These are phyloP conservation scores for Fusarium cyanostomum DNA, from an alignment of 2,329 filamentous ascomycete species.

Conservation along the genomic window DNA sequence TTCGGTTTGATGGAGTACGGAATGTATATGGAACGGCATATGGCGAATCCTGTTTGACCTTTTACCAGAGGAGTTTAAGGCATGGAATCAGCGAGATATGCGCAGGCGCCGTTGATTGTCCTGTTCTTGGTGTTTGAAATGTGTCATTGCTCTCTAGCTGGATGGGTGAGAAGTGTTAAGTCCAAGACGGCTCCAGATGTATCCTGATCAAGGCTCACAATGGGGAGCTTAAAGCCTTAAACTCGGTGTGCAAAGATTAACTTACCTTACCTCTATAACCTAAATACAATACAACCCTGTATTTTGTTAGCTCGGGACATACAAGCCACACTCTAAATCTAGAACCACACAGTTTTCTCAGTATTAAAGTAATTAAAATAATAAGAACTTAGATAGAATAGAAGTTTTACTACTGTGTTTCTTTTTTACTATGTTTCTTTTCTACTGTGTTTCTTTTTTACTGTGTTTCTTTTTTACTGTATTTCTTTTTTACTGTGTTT, in stretches of 20 bases:
- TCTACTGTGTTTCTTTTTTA: too few relatives aligned
- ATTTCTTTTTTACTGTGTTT: too few relatives aligned
- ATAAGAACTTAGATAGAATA: too few relatives aligned
- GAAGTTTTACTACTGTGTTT: too few relatives aligned
- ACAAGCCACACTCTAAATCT: too few relatives aligned
- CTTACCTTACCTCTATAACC: too few relatives aligned
- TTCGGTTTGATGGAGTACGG: slow-evolving; percentile 15
- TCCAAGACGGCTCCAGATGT: neutral
- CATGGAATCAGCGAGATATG: neutral
- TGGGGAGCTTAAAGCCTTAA: slow-evolving; percentile 6
- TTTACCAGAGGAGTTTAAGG: slow-evolving; percentile 1
- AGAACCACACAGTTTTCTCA: too few relatives aligned
- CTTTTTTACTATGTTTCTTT: too few relatives aligned
- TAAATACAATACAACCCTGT: too few relatives aligned
- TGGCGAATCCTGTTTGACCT: neutral
- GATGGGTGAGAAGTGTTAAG: neutral
- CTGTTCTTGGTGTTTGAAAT: neutral
- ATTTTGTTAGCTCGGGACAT: too few relatives aligned
- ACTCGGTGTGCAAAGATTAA: neutral
- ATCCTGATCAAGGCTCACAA: neutral
- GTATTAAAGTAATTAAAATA: too few relatives aligned
- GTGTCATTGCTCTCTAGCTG: neutral
- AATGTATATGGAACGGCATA: slow-evolving; percentile 5
- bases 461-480: too few relatives aligned
- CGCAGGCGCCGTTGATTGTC: neutral